These are phyloP conservation scores for Colletotrichum musae DNA, from an alignment of 2,329 filamentous ascomycete species.

Conservation along the genomic window DNA sequence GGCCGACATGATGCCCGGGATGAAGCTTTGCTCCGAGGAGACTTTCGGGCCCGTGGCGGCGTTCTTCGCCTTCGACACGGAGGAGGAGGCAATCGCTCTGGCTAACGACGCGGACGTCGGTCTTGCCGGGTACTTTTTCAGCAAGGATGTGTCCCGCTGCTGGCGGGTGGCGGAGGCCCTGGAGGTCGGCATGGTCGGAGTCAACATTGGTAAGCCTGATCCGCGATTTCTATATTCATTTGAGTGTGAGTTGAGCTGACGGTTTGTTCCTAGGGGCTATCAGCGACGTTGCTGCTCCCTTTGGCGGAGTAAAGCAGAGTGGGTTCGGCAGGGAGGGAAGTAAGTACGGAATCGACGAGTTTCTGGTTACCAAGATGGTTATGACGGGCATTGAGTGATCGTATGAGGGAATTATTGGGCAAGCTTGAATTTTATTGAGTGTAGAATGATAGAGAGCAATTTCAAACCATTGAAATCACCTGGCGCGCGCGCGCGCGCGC, in stretches of 20 bases:
- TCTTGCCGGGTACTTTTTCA: constrained; percentile 74
- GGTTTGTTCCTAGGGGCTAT: constrained; percentile 28
- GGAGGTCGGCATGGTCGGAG: constrained; percentile 72
- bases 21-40: constrained; percentile 63
- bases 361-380: constrained; percentile 40
- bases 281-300: constrained; percentile 59
- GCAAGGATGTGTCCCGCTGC: constrained; percentile 66
- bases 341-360: constrained; percentile 50
- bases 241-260: no score
- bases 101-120: constrained; percentile 72
- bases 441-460: not conserved
- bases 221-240: not conserved
- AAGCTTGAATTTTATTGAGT: not conserved
- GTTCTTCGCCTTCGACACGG: constrained; percentile 58
- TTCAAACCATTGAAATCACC: no score
- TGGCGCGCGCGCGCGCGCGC: no score
- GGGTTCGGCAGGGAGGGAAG: constrained; percentile 62
- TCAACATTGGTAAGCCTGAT: constrained; percentile 61
- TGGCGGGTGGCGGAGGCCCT: constrained; percentile 68
- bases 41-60: constrained; percentile 63
- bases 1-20: constrained; percentile 56
- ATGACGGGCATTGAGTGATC: constrained; percentile 38
- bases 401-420: not conserved
- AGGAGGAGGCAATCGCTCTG: constrained; percentile 57
- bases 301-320: constrained; percentile 64